Conservation (phyloP, 192 early-diverging fungal genomes). For the Chytriomyces confervae region DNA sequence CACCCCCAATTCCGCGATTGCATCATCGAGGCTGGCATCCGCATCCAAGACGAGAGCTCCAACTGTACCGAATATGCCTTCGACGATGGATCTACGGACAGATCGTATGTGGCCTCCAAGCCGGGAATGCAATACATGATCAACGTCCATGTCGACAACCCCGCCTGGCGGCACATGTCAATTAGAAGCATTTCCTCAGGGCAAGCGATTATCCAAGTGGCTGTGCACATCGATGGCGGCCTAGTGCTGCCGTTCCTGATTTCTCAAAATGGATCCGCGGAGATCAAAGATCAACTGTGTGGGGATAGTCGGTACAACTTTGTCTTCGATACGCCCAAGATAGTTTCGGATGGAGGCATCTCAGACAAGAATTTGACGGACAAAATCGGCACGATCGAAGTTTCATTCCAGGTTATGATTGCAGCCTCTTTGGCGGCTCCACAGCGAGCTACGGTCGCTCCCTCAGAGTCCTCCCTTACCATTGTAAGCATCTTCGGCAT, state of each 20-base stretch:
- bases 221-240: neutral
- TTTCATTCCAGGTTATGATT: neutral
- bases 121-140: too few relatives aligned
- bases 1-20: too few relatives aligned
- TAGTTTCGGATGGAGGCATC: neutral
- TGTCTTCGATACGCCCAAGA: neutral
- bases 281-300: neutral
- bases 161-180: too few relatives aligned
- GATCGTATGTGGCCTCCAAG: neutral
- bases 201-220: neutral
- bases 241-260: neutral
- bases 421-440: too few relatives aligned
- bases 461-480: too few relatives aligned
- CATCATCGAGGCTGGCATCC: too few relatives aligned
- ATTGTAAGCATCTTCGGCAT: too few relatives aligned
- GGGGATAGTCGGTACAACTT: neutral
- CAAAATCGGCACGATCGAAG: neutral
- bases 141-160: too few relatives aligned
- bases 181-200: too few relatives aligned
- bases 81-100: neutral
- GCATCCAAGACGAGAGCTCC: neutral
- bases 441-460: too few relatives aligned
- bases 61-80: neutral
- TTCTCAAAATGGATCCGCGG: neutral
- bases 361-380: neutral